These are phyloP conservation scores for Monosporascus sp. DNA, from an alignment of 2,329 filamentous ascomycete genomes.

Conservation along the genomic window DNA sequence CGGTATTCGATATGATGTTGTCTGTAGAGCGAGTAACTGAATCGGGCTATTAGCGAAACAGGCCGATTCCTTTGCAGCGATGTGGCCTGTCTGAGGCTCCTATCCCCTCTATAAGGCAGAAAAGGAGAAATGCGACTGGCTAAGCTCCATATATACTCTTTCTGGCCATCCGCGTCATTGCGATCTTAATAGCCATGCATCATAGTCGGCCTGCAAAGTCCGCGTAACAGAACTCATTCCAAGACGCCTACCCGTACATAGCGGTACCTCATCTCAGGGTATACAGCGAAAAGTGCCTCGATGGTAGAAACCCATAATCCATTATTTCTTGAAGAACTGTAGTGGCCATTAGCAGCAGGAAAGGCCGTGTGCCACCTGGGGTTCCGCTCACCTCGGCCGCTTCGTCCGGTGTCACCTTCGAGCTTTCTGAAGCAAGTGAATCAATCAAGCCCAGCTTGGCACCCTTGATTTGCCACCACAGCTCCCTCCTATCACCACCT, in stretches of 20 bases:
- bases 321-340: background rate
- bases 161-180: no score
- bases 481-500: constrained; percentile 70
- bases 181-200: background rate
- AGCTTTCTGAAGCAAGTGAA: constrained; percentile 54
- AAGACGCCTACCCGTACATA: background rate
- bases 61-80: no score
- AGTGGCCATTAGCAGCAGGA: background rate
- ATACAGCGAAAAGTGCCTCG: background rate
- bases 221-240: background rate
- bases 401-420: constrained; percentile 63
- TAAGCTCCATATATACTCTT: no score
- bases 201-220: background rate
- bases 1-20: no score
- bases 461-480: constrained; percentile 72
- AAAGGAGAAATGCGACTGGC: no score
- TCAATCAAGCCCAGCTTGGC: constrained; percentile 70
- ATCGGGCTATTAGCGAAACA: no score
- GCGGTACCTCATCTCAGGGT: background rate
- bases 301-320: background rate
- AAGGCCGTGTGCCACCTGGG: background rate
- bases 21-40: no score
- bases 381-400: constrained; percentile 52
- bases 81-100: no score
- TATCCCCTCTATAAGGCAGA: no score